Conservation (phyloP, 192 early-diverging fungal species). For the Backusella sp. region DNA sequence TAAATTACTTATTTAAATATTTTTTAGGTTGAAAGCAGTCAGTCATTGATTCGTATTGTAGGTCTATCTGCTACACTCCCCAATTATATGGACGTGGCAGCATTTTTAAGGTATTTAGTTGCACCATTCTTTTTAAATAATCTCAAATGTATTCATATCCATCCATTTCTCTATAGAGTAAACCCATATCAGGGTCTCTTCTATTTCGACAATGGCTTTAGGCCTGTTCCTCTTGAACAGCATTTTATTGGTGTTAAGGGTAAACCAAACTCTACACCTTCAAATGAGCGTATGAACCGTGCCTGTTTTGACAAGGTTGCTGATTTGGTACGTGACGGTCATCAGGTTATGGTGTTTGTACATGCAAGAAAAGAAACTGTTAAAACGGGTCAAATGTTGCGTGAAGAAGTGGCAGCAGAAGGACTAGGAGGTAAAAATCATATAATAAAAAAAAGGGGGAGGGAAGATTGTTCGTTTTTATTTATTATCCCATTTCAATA, state of each 20-base stretch:
- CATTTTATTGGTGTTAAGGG: constrained; percentile 93
- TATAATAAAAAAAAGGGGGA: too few species aligned
- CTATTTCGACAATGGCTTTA: constrained; percentile 94
- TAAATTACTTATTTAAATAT: too few species aligned
- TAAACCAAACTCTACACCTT: constrained; percentile 68
- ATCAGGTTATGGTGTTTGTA: constrained; percentile 99
- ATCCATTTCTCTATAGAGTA: constrained; percentile 49
- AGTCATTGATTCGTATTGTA: constrained; percentile 94
- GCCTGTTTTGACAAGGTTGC: constrained; percentile 85
- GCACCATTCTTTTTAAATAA: not conserved
- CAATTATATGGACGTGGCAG: constrained; percentile 95
- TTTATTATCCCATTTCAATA: constrained; percentile 10
- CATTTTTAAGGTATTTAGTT: constrained; percentile 69
- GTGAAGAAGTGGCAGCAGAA: constrained; percentile 88
- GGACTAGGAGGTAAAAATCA: constrained; percentile 78
- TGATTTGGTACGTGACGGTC: constrained; percentile 72
- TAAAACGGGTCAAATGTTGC: constrained; percentile 84
- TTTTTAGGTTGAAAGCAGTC: constrained; percentile 70
- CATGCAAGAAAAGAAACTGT: constrained; percentile 98
- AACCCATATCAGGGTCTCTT: constrained; percentile 93
- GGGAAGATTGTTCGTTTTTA: not conserved
- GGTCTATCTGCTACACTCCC: constrained; percentile 97
- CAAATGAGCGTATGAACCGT: constrained; percentile 70
- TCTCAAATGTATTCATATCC: not conserved
- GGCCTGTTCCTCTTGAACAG: constrained; percentile 95